Base-by-base conservation (phyloP, 768 basidiomycete species). In the Tulasnella sp. region DNA sequence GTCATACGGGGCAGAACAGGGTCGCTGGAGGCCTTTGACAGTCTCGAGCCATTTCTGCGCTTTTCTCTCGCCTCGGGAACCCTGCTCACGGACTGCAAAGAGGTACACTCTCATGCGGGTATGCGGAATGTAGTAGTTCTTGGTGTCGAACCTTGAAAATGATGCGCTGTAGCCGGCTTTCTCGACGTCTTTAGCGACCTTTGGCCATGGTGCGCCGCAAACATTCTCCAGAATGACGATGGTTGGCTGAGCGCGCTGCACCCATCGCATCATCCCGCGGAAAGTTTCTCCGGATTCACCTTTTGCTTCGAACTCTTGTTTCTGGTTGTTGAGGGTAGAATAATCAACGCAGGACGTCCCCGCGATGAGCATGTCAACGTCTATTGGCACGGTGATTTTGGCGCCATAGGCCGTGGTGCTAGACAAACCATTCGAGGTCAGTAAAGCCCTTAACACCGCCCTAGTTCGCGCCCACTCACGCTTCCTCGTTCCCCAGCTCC, bases 331-430 rank as follows among this genome's bases (percentile, higher is more conserved):
- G 80, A 98, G 89, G 84, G 93, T 95, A n/a, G 97, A 98, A 83
- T 97, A 98, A 84, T 98, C 97, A 82, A 98, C 96, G 82, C 97
- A 98, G 31, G 96, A 97, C 0, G 97, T 98, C 42, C 97, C 97
- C 3, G 97, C 97, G 80, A 98, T 90, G 41, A 97, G 89, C 78
- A 98, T 88, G 85, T 98, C 96, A 41, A 95, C 94, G 82, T 97
- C 92, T 18, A 95, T 96, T 0, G 97, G 97, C 4, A 98, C 96
- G 44, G 91, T 88, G 3, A 91, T 94, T 48, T 93, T 87, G 18
- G 95, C 91, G 4, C 97, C 97, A 85, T 98, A 98, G 0, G 96
- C 97, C 0, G 96, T 98, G 80, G 95, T 92, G 31, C 96, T 97
- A 77, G 82, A 54, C 60, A 72, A 31, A 72, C 40, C 11, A 37